Evolutionary conservation across 208 protist species (phyloP).

Genomic region (Trypanosoma mega): DNA sequence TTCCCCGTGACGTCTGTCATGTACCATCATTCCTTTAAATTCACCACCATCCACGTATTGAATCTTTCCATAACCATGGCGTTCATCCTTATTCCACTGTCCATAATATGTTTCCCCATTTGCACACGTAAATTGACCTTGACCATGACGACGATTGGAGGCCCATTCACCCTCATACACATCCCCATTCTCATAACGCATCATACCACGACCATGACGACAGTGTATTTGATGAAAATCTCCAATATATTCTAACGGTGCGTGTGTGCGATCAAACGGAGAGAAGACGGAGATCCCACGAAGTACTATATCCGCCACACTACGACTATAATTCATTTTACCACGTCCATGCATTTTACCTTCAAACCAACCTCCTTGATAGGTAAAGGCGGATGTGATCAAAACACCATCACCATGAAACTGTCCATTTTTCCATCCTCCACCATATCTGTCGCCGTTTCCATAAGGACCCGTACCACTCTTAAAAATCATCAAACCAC

Average conservation of each 20-base stretch:
- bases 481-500: slow-evolving; percentile 77
- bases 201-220: slow-evolving; percentile 67
- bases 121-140: slow-evolving; percentile 73
- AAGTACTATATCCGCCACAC: slow-evolving; percentile 45
- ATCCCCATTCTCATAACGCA: slow-evolving; percentile 78
- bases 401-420: slow-evolving; percentile 81
- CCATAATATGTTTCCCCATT: slow-evolving; percentile 87
- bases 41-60: slow-evolving; percentile 52
- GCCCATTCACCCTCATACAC: slow-evolving; percentile 80
- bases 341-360: slow-evolving; percentile 47
- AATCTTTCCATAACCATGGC: slow-evolving; percentile 73
- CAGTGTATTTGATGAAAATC: slow-evolving; percentile 52
- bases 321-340: slow-evolving; percentile 32
- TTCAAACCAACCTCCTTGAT: slow-evolving; percentile 61
- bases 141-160: slow-evolving; percentile 71
- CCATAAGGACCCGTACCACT: slow-evolving; percentile 31
- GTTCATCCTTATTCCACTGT: slow-evolving; percentile 66
- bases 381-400: slow-evolving; percentile 63
- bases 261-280: slow-evolving; percentile 51
- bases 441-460: slow-evolving; percentile 81
- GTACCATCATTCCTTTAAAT: slow-evolving; percentile 71
- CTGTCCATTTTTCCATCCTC: slow-evolving; percentile 53
- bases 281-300: slow-evolving; percentile 71
- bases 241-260: slow-evolving; percentile 75
- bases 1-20: slow-evolving; percentile 70